Percentiles rank a stretch among this genome's conserved stretches.
Conservation (phyloP, 257 asterid genomes). For the Schizonepeta tenuifolia region DNA sequence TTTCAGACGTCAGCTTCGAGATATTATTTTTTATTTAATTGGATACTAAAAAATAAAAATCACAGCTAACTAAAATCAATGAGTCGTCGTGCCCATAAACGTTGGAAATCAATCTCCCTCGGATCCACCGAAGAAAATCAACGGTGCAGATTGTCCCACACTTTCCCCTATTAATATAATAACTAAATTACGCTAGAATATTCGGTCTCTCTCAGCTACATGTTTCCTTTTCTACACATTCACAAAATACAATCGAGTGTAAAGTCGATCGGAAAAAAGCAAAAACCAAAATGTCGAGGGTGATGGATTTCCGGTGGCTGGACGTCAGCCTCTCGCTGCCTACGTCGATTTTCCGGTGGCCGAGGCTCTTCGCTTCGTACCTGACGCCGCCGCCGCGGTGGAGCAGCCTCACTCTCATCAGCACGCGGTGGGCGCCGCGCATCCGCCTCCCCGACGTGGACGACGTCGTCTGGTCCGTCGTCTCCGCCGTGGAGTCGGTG, state of each 20-base stretch:
- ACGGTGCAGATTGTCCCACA: conserved; percentile 42
- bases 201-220: conserved; percentile 14
- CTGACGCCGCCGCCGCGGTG: conserved; percentile 46
- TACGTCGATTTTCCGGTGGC: conserved; percentile 56
- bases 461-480: conserved; percentile 62
- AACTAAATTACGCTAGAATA: conserved; percentile 25
- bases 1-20: neutral
- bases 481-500: conserved; percentile 64
- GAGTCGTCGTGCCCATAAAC: conserved; percentile 32
- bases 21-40: neutral
- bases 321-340: conserved; percentile 46
- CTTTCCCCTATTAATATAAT: neutral
- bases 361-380: conserved; percentile 48
- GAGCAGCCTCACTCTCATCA: conserved; percentile 39
- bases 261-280: neutral
- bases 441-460: conserved; percentile 50
- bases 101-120: conserved; percentile 29
- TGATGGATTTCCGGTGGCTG: conserved; percentile 44
- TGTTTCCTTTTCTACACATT: conserved; percentile 6
- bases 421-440: conserved; percentile 43
- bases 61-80: neutral
- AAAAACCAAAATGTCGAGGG: conserved; percentile 32
- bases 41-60: neutral
- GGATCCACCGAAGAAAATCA: conserved; percentile 21
- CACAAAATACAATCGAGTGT: neutral